Evolutionary conservation across 768 basidiomycete genomes (phyloP), one percentile per base, ranked within the genome.

Genomic region (Clitopilus passeckerianus): DNA sequence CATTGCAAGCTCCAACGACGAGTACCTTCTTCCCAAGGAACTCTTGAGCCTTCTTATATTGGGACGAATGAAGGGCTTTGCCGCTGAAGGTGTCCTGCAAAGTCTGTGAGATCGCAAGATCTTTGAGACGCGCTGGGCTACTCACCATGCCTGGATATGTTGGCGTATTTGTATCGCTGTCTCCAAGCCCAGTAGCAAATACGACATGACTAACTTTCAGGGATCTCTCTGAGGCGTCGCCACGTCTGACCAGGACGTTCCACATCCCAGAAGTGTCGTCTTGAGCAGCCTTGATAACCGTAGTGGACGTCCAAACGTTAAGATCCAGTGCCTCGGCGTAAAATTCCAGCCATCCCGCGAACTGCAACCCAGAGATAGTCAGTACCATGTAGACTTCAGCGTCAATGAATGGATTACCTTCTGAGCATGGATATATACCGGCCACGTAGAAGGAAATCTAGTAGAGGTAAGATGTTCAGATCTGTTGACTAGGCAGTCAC

Each of bases 321-420:
- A 89, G 72, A 60, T 88, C 87, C 59, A 89, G 69, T 1, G 75
- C 66, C 10, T 82, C 76, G 1, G 84, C 85, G 65, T 87, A 89
- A 58, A 70, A 75, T 70, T 89, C 87, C 2, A 90, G 76, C 85
- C 86, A 89, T 60, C 84, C 81, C 0, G 86, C 87, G 14, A 89
- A 69, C 79, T 86, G 65, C 20, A 10, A 9, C 10, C 12, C 12
- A 12, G 4, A 12, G 4, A 7, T 7, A 7, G 27, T 30, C 7
- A 30, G 27, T 7, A 30, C 27, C 27, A 30, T 30, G 7, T 30
- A 7, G 27, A 30, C 27, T 30, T 30, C 27, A 30, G 7, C n/a
- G n/a, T 4, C 6, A 10, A 46, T 30, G 44, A 34, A 5, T 56
- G 18, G 5, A 61, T 44, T 27, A 75, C 77, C 74, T 84, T 85